Evolutionary conservation across 306 rosid genomes (phyloP).

Genomic region (Malus fusca): DNA sequence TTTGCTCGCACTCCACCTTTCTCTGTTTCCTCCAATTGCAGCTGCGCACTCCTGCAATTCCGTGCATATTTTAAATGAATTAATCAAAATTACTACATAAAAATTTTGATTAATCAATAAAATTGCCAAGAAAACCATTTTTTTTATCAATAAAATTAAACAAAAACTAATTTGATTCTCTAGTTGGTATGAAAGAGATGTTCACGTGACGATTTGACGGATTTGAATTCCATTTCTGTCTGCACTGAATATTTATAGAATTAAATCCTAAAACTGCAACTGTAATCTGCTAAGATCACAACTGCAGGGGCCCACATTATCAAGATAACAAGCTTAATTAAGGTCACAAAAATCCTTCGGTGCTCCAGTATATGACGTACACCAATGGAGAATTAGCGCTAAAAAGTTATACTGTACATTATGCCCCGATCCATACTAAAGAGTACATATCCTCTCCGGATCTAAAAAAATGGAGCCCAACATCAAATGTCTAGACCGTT

Average conservation of each 20-base stretch:
- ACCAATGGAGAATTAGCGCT: accelerated
- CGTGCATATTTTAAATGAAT: neutral
- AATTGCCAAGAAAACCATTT: too few species aligned
- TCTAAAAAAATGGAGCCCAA: accelerated
- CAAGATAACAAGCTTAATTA: neutral
- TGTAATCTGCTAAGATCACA: neutral
- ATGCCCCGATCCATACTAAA: too few species aligned
- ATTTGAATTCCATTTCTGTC: neutral
- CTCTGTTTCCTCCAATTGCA: conserved; percentile 51
- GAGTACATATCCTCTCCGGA: too few species aligned
- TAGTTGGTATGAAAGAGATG: neutral
- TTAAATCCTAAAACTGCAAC: neutral
- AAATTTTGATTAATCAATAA: too few species aligned
- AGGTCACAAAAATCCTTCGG: neutral
- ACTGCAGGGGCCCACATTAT: neutral
- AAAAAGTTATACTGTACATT: too few species aligned
- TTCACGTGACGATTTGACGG: conserved; percentile 2
- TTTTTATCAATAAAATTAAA: neutral
- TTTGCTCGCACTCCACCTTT: conserved; percentile 46
- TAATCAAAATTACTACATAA: neutral
- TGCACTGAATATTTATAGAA: neutral
- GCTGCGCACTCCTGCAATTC: conserved; percentile 52
- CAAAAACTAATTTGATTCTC: neutral
- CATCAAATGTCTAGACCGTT: too few species aligned
- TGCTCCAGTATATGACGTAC: too few species aligned